Percentiles rank a stretch among this genome's conserved stretches.
These are phyloP conservation scores for Nitzschia sp. DNA, from an alignment of 108 stramenopile genomes.

Conservation along the genomic window DNA sequence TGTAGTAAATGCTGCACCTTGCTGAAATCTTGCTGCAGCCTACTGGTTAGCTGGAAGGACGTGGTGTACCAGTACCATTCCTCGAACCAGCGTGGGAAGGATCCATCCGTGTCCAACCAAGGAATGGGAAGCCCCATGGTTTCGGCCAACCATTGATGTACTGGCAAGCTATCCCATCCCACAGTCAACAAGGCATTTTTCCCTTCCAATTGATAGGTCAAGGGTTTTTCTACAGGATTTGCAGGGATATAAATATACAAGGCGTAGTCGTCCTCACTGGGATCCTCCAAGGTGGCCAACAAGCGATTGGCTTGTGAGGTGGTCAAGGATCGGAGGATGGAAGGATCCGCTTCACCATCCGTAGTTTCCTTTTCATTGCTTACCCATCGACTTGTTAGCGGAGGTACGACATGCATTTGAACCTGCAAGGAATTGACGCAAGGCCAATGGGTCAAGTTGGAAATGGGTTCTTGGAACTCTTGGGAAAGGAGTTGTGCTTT, in stretches of 20 bases:
- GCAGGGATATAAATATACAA: neutral
- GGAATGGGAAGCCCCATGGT: conserved; percentile 3
- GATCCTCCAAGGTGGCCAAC: neutral
- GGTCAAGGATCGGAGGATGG: neutral
- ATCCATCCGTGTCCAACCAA: conserved; percentile 5
- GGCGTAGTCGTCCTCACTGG: neutral
- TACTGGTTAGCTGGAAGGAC: neutral
- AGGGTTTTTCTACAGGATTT: neutral
- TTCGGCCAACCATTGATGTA: conserved; percentile 10
- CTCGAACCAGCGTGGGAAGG: conserved; percentile 12
- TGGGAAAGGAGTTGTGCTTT: neutral
- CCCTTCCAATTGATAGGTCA: neutral
- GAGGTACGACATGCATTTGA: conserved; percentile 1
- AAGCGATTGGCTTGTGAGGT: neutral
- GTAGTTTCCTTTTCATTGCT: neutral
- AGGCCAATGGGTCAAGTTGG: conserved; percentile 4
- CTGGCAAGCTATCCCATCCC: neutral
- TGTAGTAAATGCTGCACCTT: neutral
- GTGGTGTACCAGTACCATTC: conserved; percentile 19
- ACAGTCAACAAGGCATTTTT: neutral
- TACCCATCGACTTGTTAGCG: neutral
- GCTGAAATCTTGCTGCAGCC: neutral
- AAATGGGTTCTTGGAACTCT: neutral
- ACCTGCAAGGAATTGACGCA: neutral
- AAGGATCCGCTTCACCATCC: too few species aligned